Evolutionary conservation across 495 filamentous ascomycete species (phyloP).

Genomic region (Neurospora sublineolata): DNA sequence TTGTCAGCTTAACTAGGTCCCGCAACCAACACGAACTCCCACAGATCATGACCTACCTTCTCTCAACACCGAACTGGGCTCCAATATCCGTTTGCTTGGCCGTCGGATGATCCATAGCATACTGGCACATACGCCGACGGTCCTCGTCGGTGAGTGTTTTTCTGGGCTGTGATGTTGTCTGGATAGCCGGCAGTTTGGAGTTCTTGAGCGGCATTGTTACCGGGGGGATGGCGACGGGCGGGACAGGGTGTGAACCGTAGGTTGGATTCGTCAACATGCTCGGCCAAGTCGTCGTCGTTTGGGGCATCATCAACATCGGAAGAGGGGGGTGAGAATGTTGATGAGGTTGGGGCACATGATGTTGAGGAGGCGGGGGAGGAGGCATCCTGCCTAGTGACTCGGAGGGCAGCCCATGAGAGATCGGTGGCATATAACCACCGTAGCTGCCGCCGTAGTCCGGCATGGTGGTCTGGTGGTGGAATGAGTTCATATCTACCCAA

Average conservation of each 20-base stretch:
- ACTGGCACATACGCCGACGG: conserved; percentile 86
- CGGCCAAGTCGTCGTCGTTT: conserved; percentile 50
- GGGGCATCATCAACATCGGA: conserved; percentile 54
- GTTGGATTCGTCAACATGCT: conserved; percentile 54
- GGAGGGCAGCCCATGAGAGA: conserved; percentile 34
- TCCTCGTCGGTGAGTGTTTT: conserved; percentile 91
- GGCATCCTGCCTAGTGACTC: conserved; percentile 34
- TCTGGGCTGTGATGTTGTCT: conserved; percentile 53
- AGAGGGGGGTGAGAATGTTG: conserved; percentile 31
- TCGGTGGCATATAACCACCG: conserved; percentile 27
- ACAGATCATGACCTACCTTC: conserved; percentile 57
- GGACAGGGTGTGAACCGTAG: conserved; percentile 34
- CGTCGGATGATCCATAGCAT: conserved; percentile 84
- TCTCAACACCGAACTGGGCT: conserved; percentile 89
- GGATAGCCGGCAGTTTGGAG: conserved; percentile 30
- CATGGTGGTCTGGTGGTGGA: conserved; percentile 37
- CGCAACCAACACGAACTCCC: background rate
- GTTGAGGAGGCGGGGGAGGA: conserved; percentile 29
- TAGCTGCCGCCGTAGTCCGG: conserved; percentile 31
- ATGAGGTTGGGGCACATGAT: conserved; percentile 17
- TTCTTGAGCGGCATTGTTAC: conserved; percentile 41
- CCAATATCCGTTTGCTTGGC: conserved; percentile 99
- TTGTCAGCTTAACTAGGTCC: conserved; percentile 12
- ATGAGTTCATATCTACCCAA: conserved; percentile 37
- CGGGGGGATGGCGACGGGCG: conserved; percentile 45